A percentile compares a stretch with the other conserved stretches of the same genome.
These are phyloP conservation scores for Rubia peregrina DNA, from an alignment of 305 asterid species.

Conservation along the genomic window DNA sequence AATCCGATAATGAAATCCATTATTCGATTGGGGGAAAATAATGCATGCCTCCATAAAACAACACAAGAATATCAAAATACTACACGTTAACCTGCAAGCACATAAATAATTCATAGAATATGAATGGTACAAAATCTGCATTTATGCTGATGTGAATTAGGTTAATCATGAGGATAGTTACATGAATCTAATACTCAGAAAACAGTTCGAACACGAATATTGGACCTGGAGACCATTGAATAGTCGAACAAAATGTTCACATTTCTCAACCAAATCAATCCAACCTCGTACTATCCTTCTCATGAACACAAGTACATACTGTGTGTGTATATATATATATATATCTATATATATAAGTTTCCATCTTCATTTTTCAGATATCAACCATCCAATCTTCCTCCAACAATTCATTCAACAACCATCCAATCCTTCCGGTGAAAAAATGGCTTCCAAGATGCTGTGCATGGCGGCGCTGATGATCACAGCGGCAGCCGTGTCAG, in stretches of 20 bases:
- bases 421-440: too few relatives aligned
- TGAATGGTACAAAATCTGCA: neutral
- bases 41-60: too few relatives aligned
- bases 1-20: too few relatives aligned
- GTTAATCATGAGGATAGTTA: slow-evolving; percentile 18
- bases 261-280: neutral
- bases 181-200: neutral
- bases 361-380: neutral
- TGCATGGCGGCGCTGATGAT: neutral
- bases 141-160: slow-evolving; percentile 12
- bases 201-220: slow-evolving; percentile 17
- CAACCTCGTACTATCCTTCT: neutral
- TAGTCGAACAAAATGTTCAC: neutral
- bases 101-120: neutral
- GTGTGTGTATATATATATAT: too few relatives aligned
- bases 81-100: neutral
- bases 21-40: too few relatives aligned
- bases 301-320: slow-evolving; percentile 12
- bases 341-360: too few relatives aligned
- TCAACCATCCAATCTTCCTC: neutral
- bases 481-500: slow-evolving; percentile 9
- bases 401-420: neutral
- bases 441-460: slow-evolving; percentile 21
- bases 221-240: neutral
- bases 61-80: too few relatives aligned